These are phyloP conservation scores for Arctium lappa DNA, from an alignment of 129 eudicot genomes.

Conservation along the genomic window DNA sequence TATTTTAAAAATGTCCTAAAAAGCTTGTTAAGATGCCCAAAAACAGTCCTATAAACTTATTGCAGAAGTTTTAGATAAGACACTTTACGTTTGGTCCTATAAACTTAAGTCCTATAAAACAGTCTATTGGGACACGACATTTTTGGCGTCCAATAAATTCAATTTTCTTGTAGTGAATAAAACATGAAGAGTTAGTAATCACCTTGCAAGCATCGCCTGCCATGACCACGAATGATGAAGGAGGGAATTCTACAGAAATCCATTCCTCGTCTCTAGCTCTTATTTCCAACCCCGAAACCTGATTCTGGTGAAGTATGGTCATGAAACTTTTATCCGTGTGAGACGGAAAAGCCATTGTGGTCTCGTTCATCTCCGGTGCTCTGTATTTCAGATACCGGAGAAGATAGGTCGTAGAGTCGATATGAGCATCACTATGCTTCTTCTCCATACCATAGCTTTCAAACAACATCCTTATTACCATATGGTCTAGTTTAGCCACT, in stretches of 20 bases:
- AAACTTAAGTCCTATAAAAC: too few relatives aligned
- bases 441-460: conserved; percentile 62
- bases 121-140: too few relatives aligned
- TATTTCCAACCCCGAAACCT: conserved; percentile 65
- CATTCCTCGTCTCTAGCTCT: conserved; percentile 51
- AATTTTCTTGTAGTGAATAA: background rate
- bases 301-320: conserved; percentile 74
- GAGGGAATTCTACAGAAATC: conserved; percentile 58
- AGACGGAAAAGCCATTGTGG: conserved; percentile 69
- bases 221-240: conserved; percentile 68
- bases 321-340: conserved; percentile 77
- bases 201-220: conserved; percentile 86
- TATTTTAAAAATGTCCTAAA: too few relatives aligned
- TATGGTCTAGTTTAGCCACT: conserved; percentile 50
- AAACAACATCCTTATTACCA: conserved; percentile 50
- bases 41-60: too few relatives aligned
- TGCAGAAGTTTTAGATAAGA: too few relatives aligned
- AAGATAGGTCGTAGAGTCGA: conserved; percentile 59
- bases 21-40: too few relatives aligned
- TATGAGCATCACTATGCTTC: conserved; percentile 35
- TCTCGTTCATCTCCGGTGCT: conserved; percentile 56
- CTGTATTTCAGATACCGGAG: conserved; percentile 63
- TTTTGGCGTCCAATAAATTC: too few relatives aligned
- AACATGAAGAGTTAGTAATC: background rate
- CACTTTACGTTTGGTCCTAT: too few relatives aligned